A percentile compares a stretch with the other conserved stretches of the same genome.
phyloP scores from a whole-genome alignment of 2,329 filamentous ascomycete genomes.

The Microdochium trichocladiopsis region DNA sequence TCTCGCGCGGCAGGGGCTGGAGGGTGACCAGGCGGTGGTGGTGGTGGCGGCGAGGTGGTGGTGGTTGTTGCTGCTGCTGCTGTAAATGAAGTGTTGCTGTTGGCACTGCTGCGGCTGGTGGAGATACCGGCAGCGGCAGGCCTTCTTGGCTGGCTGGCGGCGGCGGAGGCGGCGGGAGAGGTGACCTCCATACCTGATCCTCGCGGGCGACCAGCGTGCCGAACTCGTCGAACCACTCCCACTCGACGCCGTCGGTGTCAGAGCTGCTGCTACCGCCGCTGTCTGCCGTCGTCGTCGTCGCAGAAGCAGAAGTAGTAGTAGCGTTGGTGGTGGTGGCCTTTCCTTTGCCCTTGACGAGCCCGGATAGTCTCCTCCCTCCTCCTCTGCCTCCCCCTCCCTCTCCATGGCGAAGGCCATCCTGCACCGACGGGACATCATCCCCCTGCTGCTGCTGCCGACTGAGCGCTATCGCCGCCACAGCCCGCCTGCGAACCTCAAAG shows the following conservation, averaged over 20 bases:
- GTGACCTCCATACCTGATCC: neutral
- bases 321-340: no score
- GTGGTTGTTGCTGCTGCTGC: no score
- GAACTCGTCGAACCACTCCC: neutral
- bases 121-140: neutral
- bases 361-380: no score
- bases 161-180: no score
- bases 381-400: no score
- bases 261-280: neutral
- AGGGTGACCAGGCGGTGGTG: neutral
- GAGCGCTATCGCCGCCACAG: neutral
- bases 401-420: no score
- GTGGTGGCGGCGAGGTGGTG: no score
- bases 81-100: no score
- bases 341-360: neutral
- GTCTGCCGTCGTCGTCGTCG: neutral
- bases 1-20: neutral
- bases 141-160: neutral
- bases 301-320: no score
- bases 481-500: neutral
- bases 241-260: neutral
- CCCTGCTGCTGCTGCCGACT: neutral
- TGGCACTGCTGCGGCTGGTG: neutral
- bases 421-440: neutral
- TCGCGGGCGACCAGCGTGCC: neutral